These are phyloP conservation scores for Endogone sp. DNA, from an alignment of 192 early-diverging fungal species.

Conservation along the genomic window DNA sequence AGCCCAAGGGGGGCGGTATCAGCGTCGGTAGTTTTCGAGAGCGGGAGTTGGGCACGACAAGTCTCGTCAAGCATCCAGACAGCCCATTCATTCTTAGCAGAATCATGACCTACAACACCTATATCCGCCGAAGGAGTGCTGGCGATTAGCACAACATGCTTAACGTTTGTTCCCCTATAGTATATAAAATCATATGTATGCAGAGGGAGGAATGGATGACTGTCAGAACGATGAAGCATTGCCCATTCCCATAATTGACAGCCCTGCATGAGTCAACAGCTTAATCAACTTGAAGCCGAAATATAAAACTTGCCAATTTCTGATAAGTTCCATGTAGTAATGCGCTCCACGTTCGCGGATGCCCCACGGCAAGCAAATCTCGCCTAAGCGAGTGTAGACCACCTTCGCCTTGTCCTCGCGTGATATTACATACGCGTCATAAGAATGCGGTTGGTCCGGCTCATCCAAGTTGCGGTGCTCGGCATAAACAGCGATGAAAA, in stretches of 20 bases:
- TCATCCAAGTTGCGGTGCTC: constrained; percentile 14
- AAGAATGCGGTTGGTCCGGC: constrained; percentile 18
- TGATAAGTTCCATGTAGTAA: constrained; percentile 57
- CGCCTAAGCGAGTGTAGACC: constrained; percentile 48
- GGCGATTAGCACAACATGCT: constrained; percentile 34
- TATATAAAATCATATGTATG: constrained; percentile 1
- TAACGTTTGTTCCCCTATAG: constrained; percentile 31
- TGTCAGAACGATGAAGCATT: too few relatives aligned
- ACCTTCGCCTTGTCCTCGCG: constrained; percentile 30
- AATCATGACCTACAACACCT: constrained; percentile 41
- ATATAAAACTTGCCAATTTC: constrained; percentile 38
- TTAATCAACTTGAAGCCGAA: not conserved
- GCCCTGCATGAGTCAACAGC: too few relatives aligned
- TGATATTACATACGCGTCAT: constrained; percentile 58
- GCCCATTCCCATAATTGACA: too few relatives aligned
- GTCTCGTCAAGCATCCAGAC: constrained; percentile 66
- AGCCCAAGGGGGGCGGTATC: constrained; percentile 70
- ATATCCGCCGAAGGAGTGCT: constrained; percentile 40
- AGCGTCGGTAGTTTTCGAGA: constrained; percentile 43
- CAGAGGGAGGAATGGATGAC: not conserved
- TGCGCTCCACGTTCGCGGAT: constrained; percentile 43
- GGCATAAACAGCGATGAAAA: constrained; percentile 68
- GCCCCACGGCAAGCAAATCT: constrained; percentile 53
- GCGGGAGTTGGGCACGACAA: constrained; percentile 48
- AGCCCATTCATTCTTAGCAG: constrained; percentile 51